These are phyloP conservation scores for Lablab purpureus DNA, from an alignment of 306 rosid species.

Conservation along the genomic window DNA sequence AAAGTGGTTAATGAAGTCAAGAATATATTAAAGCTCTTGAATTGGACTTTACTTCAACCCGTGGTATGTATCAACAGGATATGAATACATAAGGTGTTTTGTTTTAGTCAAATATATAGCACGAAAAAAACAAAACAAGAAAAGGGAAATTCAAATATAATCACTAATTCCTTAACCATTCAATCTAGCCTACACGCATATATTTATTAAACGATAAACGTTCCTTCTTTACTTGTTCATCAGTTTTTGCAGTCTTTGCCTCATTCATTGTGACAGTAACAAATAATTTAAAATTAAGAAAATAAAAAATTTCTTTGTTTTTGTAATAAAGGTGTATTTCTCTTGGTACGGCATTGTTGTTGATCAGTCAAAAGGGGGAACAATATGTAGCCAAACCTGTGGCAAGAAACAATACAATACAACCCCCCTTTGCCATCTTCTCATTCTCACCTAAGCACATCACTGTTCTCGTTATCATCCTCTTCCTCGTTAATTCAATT, in stretches of 20 bases:
- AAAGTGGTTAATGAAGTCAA: conserved; percentile 39
- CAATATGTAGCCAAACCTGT: conserved; percentile 52
- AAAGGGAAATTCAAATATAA: conserved; percentile 11
- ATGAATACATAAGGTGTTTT: conserved; percentile 24
- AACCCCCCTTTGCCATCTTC: conserved; percentile 40
- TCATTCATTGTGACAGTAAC: conserved; percentile 21
- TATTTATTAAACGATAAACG: neutral
- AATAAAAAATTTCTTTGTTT: neutral
- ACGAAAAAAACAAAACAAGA: neutral
- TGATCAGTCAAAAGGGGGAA: conserved; percentile 39
- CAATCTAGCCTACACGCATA: conserved; percentile 2
- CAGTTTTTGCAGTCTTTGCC: conserved; percentile 28
- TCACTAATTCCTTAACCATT: conserved; percentile 29
- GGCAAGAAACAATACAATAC: conserved; percentile 38
- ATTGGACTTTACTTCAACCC: conserved; percentile 26
- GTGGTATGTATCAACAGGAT: neutral
- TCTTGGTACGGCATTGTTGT: conserved; percentile 43
- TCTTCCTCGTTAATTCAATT: conserved; percentile 10
- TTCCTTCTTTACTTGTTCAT: conserved; percentile 25
- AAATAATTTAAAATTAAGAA: neutral
- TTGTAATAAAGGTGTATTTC: conserved; percentile 8
- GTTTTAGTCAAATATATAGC: neutral
- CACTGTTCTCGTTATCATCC: conserved; percentile 19
- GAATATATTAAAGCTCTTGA: conserved; percentile 36
- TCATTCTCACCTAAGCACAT: conserved; percentile 39